These are phyloP conservation scores for Protostelium mycophagum DNA, from an alignment of 78 protist genomes.

Conservation along the genomic window DNA sequence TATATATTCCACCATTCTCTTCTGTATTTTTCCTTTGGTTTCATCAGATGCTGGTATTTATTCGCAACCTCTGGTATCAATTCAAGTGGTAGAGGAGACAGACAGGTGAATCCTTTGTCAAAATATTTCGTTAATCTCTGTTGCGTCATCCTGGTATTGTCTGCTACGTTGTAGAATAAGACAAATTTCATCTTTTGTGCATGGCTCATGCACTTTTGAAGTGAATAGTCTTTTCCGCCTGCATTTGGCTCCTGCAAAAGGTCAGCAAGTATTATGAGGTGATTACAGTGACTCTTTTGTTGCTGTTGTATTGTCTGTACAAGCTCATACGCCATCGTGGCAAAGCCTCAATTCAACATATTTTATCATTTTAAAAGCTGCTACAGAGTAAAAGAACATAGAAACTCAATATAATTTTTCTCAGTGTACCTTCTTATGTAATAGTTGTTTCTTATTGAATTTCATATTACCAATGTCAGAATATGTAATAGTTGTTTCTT, in stretches of 20 bases:
- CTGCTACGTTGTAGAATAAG: background rate
- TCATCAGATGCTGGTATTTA: background rate
- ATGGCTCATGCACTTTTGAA: background rate
- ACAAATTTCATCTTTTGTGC: background rate
- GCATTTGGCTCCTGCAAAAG: background rate
- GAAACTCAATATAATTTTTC: too few species aligned
- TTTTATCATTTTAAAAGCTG: too few species aligned
- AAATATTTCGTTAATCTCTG: background rate
- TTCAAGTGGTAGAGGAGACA: background rate
- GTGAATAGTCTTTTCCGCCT: background rate
- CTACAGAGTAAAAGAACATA: too few species aligned
- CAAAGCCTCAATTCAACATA: too few species aligned
- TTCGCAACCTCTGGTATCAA: background rate
- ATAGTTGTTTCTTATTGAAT: background rate
- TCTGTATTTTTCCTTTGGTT: background rate
- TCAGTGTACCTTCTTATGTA: too few species aligned
- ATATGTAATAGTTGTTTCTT: background rate
- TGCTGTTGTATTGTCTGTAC: background rate
- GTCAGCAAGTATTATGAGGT: too few species aligned
- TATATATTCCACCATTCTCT: background rate
- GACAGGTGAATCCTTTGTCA: background rate
- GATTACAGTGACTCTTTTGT: too few species aligned
- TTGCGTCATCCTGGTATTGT: background rate
- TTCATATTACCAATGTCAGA: background rate
- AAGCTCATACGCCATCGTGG: background rate